phyloP scores from a whole-genome alignment of 2,329 filamentous ascomycete genomes.

The Graphilbum fragrans region DNA sequence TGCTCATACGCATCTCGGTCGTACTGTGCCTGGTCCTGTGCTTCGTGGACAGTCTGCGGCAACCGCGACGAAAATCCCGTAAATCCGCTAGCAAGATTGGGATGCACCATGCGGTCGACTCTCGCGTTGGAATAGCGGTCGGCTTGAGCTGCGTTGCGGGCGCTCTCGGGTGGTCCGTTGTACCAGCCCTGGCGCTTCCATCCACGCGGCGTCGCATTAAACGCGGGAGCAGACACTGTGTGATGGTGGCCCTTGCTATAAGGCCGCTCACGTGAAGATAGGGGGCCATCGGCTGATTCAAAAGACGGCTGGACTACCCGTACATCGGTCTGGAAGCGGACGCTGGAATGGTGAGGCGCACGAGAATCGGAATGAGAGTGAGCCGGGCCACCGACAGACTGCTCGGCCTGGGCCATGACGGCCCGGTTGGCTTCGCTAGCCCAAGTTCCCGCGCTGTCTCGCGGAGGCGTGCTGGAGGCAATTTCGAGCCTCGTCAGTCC shows the following conservation, averaged over 20 bases:
- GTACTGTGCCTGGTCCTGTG: not conserved
- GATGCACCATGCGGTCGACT: constrained; percentile 45
- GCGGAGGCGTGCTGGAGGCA: constrained; percentile 33
- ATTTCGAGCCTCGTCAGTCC: constrained; percentile 58
- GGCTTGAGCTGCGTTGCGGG: not conserved
- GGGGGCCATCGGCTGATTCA: constrained; percentile 3
- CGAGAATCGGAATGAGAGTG: constrained; percentile 11
- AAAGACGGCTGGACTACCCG: constrained; percentile 15
- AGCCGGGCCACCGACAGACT: constrained; percentile 28
- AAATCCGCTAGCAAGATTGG: constrained; percentile 25
- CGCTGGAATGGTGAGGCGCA: constrained; percentile 24
- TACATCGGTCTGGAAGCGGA: constrained; percentile 41
- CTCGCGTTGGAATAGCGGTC: constrained; percentile 18
- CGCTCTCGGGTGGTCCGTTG: constrained; percentile 33
- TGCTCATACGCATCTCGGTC: not conserved
- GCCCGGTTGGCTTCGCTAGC: constrained; percentile 43
- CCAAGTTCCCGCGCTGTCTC: constrained; percentile 42
- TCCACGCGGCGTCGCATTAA: constrained; percentile 41
- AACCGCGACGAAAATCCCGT: constrained; percentile 10
- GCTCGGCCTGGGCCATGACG: constrained; percentile 41
- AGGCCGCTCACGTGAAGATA: too few relatives aligned
- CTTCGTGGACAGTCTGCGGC: constrained; percentile 9
- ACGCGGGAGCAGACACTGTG: constrained; percentile 46
- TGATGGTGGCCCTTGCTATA: constrained; percentile 32
- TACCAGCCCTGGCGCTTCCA: constrained; percentile 64